Percentiles rank a stretch among this genome's conserved stretches.
Conservation (phyloP, 2,329 filamentous ascomycete species). For the Pseudogymnoascus sp. region DNA sequence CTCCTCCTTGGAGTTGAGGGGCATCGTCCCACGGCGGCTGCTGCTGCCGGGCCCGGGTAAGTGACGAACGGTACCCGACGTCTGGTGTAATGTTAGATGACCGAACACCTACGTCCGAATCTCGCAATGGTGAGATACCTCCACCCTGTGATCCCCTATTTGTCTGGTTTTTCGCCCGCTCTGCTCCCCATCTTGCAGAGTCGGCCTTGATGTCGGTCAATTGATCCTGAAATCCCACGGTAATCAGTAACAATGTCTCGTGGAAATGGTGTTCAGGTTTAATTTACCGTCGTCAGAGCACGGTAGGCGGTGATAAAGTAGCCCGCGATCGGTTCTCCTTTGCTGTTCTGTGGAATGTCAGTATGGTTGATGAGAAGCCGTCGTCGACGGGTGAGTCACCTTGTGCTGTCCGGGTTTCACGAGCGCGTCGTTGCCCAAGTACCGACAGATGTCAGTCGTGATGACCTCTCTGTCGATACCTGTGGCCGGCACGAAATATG, state of each 20-base stretch:
- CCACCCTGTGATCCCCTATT: conserved; percentile 28
- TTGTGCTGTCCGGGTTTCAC: conserved; percentile 69
- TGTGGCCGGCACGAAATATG: conserved; percentile 70
- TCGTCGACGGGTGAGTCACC: conserved; percentile 38
- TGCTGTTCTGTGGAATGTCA: background rate
- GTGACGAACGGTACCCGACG: conserved; percentile 29
- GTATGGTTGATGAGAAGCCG: background rate
- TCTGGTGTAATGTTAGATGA: conserved; percentile 33
- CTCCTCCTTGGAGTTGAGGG: conserved; percentile 14
- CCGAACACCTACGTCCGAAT: conserved; percentile 29
- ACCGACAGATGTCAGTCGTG: conserved; percentile 77
- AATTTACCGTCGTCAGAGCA: conserved; percentile 67
- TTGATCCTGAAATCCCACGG: conserved; percentile 40
- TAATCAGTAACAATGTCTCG: conserved; percentile 19
- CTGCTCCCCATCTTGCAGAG: conserved; percentile 43
- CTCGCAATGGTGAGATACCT: conserved; percentile 30
- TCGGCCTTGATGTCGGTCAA: conserved; percentile 49
- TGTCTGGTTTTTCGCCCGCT: conserved; percentile 25
- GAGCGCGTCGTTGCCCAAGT: conserved; percentile 74
- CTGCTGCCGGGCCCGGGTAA: conserved; percentile 31
- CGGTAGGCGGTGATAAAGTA: conserved; percentile 76
- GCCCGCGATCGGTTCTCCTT: conserved; percentile 35
- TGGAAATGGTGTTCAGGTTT: conserved; percentile 21
- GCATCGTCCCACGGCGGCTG: conserved; percentile 29
- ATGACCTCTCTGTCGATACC: conserved; percentile 81